phyloP scores from a whole-genome alignment of 768 basidiomycete species.

The Leccinum ochraceum region DNA sequence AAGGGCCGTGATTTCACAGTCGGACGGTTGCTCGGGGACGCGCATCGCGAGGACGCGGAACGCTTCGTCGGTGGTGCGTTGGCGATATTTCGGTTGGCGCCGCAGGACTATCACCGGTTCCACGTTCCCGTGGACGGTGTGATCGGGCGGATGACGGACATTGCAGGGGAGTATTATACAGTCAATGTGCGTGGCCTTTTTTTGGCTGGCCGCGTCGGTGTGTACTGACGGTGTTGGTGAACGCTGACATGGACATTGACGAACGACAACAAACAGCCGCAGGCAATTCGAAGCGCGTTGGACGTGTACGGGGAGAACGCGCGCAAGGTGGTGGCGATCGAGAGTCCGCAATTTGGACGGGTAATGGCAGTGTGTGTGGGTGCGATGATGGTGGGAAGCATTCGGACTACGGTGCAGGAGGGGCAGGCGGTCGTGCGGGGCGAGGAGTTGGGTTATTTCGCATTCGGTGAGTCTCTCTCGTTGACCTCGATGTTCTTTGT shows the following conservation, averaged over 20 bases:
- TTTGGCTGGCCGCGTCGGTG: constrained; percentile 2
- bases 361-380: constrained; percentile 93
- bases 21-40: constrained; percentile 74
- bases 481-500: constrained; percentile 1
- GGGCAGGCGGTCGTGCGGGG: constrained; percentile 80
- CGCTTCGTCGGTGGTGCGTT: constrained; percentile 80
- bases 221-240: constrained; percentile 1
- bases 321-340: constrained; percentile 89
- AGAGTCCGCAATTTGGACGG: constrained; percentile 84
- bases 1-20: constrained; percentile 95
- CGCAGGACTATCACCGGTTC: constrained; percentile 96
- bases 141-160: constrained; percentile 80
- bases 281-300: constrained; percentile 87
- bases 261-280: constrained; percentile 52
- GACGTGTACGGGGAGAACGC: constrained; percentile 96
- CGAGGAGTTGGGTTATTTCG: constrained; percentile 93
- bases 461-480: constrained; percentile 66
- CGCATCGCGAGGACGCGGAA: constrained; percentile 67
- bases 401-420: constrained; percentile 82
- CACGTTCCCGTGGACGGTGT: constrained; percentile 84
- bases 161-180: constrained; percentile 93
- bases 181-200: constrained; percentile 78
- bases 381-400: constrained; percentile 95
- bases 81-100: constrained; percentile 89
- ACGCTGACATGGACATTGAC: not conserved